phyloP scores from a whole-genome alignment of 805 yeast genomes.

The Priceomyces carsonii region DNA sequence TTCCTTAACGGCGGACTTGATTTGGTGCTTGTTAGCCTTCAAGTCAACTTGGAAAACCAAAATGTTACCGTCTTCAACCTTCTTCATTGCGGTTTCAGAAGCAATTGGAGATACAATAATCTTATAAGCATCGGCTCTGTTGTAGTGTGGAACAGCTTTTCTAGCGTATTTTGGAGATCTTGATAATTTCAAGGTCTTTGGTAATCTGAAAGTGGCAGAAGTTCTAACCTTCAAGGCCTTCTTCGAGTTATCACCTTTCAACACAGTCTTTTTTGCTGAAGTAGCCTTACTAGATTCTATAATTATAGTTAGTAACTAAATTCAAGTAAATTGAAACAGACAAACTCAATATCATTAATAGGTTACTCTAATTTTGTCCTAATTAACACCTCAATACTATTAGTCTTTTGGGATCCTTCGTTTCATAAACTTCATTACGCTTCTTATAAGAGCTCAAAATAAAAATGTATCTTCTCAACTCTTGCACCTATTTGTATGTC shows the following conservation, averaged over 20 bases:
- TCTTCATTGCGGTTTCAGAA: constrained; percentile 98
- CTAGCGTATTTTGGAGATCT: constrained; percentile 94
- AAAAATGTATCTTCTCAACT: too few species aligned
- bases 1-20: constrained; percentile 97
- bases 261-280: constrained; percentile 98
- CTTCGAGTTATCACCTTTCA: constrained; percentile 92
- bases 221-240: constrained; percentile 94
- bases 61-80: constrained; percentile 99
- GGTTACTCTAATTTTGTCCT: too few species aligned
- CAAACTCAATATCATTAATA: too few species aligned
- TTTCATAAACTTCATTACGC: too few species aligned
- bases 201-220: constrained; percentile 91
- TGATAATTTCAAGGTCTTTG: constrained; percentile 93
- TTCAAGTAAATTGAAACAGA: background rate
- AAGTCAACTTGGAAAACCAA: constrained; percentile 97
- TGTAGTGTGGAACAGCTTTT: constrained; percentile 96
- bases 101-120: constrained; percentile 92
- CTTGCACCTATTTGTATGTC: too few species aligned
- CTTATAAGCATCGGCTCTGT: constrained; percentile 95
- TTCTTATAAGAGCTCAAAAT: too few species aligned
- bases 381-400: too few species aligned
- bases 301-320: constrained; percentile 23
- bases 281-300: constrained; percentile 76
- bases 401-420: too few species aligned
- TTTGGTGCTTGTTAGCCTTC: constrained; percentile 97